A percentile compares a stretch with the other conserved stretches of the same genome.
Evolutionary conservation across 78 protist genomes (phyloP).

Genomic region (Bodo saltans): DNA sequence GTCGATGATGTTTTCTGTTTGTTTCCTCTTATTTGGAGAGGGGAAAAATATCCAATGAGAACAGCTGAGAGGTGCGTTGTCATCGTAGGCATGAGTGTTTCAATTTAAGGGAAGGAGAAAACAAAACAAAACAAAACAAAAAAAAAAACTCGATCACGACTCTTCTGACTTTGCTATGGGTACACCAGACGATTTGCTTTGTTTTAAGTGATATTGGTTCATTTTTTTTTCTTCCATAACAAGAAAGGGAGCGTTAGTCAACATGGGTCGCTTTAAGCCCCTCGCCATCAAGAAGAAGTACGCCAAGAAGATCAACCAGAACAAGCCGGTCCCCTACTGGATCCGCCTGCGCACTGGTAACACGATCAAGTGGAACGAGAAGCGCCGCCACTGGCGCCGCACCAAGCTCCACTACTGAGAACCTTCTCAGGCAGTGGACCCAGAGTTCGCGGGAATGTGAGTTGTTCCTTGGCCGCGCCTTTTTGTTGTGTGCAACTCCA

Average conservation of each 20-base stretch:
- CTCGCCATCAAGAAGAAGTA: conserved; percentile 63
- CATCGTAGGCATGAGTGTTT: too few relatives aligned
- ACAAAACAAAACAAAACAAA: too few relatives aligned
- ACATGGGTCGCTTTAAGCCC: conserved; percentile 61
- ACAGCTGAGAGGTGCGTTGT: too few relatives aligned
- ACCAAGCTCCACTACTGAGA: conserved; percentile 92
- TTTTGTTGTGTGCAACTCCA: too few relatives aligned
- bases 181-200: neutral
- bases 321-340: conserved; percentile 96
- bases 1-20: too few relatives aligned
- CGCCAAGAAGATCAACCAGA: conserved; percentile 86
- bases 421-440: too few relatives aligned
- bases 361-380: conserved; percentile 93
- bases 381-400: conserved; percentile 97
- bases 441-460: too few relatives aligned
- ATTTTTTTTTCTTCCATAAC: neutral
- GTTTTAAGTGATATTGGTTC: too few relatives aligned
- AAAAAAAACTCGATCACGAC: neutral
- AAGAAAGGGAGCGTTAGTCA: neutral
- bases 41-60: too few relatives aligned
- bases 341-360: conserved; percentile 92
- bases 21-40: too few relatives aligned
- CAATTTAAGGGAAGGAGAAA: too few relatives aligned
- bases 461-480: too few relatives aligned
- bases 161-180: neutral